Base-by-base conservation (phyloP, 1,284 basidiomycete genomes). In the Mycosarcoma maydis region DNA sequence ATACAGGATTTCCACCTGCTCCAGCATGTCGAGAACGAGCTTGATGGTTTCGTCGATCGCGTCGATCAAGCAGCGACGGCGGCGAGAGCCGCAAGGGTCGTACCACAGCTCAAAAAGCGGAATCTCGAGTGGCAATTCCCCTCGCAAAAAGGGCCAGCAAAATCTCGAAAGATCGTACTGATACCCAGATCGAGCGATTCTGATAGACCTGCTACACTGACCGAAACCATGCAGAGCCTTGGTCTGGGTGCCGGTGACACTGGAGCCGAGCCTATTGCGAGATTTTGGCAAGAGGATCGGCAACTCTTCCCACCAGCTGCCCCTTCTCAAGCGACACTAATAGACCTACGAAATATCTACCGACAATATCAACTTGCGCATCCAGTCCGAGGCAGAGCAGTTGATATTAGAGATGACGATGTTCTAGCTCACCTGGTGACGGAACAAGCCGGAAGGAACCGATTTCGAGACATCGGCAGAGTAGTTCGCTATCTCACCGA, bases 311-410 rank as follows among this genome's bases (percentile, higher is more conserved):
- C 26, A 5, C 19, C 17, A 0, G 24, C 32, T 2, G n/a, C 44
- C 23, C 45, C 44, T 2, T 30, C 32, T 10, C 23, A 5, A 6
- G 38, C 47, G 10, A 19, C 45, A 16, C 19, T 55, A 3, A 23
- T 32, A 48, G 32, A n/a, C 13, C 44, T 48, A 2, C 9, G 14
- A 3, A 17, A 8, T 8, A 16, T 42, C 38, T 56, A 44, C 14
- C 6, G 17, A 9, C n/a, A 40, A 6, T 56, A 56, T 17, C 46
- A 44, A 10, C 26, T 10, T 16, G 54, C 39, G 11, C 45, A 56
- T 36, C 54, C 54, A 7, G 10, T 33, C 7, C 33, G 45, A 13
- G 45, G 29, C n/a, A 3, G 9, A 11, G 17, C 14, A 2, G 16
- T 48, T 13, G 39, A 47, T 26, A 20, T 42, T 11, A 17, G 1